A percentile compares a stretch with the other conserved stretches of the same genome.
Conservation (phyloP, 1,139 yeast species). For the Tardiomyces depauwii region DNA sequence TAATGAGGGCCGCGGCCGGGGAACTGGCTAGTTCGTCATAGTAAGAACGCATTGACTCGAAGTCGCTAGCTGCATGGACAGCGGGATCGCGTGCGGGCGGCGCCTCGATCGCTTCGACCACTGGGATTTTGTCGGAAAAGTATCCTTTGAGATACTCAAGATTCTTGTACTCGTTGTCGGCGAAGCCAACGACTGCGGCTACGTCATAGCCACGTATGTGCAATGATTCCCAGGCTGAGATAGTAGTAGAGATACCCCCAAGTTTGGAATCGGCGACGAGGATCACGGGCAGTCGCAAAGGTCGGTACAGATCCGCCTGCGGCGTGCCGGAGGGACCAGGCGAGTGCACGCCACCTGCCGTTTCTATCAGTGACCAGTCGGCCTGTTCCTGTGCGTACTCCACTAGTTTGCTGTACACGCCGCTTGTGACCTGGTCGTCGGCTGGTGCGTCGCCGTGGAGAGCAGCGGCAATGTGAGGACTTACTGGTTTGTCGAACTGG, state of each 20-base stretch:
- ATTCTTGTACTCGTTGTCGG: constrained; percentile 13
- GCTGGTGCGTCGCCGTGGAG: constrained; percentile 3
- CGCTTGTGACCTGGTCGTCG: constrained; percentile 4
- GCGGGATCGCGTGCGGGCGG: constrained; percentile 10
- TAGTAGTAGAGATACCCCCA: constrained; percentile 20
- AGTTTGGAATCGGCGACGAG: constrained; percentile 18
- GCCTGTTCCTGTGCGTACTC: constrained; percentile 1
- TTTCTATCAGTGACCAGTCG: constrained; percentile 15
- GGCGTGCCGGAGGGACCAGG: constrained; percentile 16
- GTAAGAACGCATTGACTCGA: not conserved
- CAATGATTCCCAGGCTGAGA: constrained; percentile 19
- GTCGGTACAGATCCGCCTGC: constrained; percentile 19
- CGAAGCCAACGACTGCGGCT: constrained; percentile 13
- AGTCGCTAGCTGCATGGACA: not conserved
- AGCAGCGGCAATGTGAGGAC: constrained; percentile 19
- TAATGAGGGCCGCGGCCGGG: not conserved
- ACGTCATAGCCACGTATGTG: constrained; percentile 17
- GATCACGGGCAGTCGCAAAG: constrained; percentile 17
- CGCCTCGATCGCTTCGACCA: constrained; percentile 6
- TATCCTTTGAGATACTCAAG: constrained; percentile 13
- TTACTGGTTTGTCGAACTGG: constrained; percentile 15
- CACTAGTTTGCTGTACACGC: not conserved
- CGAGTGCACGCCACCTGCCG: constrained; percentile 22
- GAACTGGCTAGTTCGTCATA: not conserved
- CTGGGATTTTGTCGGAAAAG: constrained; percentile 6